Evolutionary conservation across 208 protist species (phyloP).

Genomic region (Acanthamoeba castellanii): DNA sequence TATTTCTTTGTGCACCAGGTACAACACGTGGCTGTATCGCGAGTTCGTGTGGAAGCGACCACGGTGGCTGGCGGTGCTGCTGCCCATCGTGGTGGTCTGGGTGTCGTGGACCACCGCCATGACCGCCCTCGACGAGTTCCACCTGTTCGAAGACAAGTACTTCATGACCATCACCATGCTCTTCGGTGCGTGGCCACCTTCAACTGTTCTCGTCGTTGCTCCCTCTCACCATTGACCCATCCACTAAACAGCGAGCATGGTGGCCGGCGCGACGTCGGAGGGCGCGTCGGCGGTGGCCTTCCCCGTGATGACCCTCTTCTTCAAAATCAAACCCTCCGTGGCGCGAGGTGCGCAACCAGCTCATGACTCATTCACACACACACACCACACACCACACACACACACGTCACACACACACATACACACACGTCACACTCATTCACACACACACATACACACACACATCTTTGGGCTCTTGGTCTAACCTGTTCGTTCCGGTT

Average conservation of each 20-base stretch:
- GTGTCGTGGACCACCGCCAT: conserved; percentile 26
- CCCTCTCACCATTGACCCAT: neutral
- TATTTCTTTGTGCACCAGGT: neutral
- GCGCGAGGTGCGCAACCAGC: conserved; percentile 19
- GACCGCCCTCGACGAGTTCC: conserved; percentile 1
- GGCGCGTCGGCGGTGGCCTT: conserved; percentile 70
- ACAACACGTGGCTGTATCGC: conserved; percentile 55
- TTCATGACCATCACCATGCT: conserved; percentile 74
- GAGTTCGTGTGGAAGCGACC: conserved; percentile 62
- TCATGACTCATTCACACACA: neutral
- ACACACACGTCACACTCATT: neutral
- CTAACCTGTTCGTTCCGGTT: neutral
- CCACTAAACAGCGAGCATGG: conserved; percentile 62
- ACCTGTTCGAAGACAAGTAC: conserved; percentile 73
- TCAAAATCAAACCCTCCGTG: conserved; percentile 18
- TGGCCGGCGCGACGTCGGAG: conserved; percentile 75
- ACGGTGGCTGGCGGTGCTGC: conserved; percentile 38
- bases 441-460: neutral
- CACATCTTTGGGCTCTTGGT: too few relatives aligned
- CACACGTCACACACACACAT: neutral
- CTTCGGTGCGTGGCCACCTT: conserved; percentile 27
- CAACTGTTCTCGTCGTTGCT: neutral
- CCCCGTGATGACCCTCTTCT: conserved; percentile 77
- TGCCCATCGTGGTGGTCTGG: conserved; percentile 72
- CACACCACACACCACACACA: too few relatives aligned